A percentile compares a stretch with the other conserved stretches of the same genome.
Conservation (phyloP, 768 basidiomycete genomes). For the Candolleomyces aberdarensis region DNA sequence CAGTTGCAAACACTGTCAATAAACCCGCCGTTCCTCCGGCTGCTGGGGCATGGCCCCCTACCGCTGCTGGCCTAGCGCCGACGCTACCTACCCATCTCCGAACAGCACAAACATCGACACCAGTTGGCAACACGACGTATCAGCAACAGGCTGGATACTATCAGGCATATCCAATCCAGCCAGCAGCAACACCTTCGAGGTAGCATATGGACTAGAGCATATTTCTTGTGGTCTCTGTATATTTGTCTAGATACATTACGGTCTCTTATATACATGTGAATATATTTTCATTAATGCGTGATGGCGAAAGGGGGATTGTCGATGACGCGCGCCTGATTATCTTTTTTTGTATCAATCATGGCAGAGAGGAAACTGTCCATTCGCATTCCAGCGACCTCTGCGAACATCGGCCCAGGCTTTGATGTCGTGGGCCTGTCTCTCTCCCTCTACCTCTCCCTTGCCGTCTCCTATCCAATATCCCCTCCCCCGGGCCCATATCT, state of each 20-base stretch:
- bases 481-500: slow-evolving; percentile 33
- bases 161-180: slow-evolving; percentile 22
- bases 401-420: slow-evolving; percentile 98
- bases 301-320: neutral
- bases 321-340: neutral
- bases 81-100: slow-evolving; percentile 32
- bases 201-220: slow-evolving; percentile 10
- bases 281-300: slow-evolving; percentile 6
- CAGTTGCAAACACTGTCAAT: slow-evolving; percentile 49
- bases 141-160: slow-evolving; percentile 24
- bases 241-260: neutral
- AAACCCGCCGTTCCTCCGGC: slow-evolving; percentile 10
- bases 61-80: slow-evolving; percentile 16
- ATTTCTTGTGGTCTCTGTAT: slow-evolving; percentile 4
- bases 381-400: slow-evolving; percentile 93
- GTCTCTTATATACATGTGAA: slow-evolving; percentile 4
- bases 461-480: slow-evolving; percentile 41
- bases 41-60: slow-evolving; percentile 11
- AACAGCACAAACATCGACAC: slow-evolving; percentile 17
- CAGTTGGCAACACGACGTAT: slow-evolving; percentile 9
- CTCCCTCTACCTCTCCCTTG: slow-evolving; percentile 77
- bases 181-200: slow-evolving; percentile 17
- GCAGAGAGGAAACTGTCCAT: slow-evolving; percentile 50
- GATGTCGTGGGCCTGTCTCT: slow-evolving; percentile 99
- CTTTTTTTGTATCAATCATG: neutral